Conservation (phyloP, 2,329 filamentous ascomycete genomes). For the Lithohypha guttulata region DNA sequence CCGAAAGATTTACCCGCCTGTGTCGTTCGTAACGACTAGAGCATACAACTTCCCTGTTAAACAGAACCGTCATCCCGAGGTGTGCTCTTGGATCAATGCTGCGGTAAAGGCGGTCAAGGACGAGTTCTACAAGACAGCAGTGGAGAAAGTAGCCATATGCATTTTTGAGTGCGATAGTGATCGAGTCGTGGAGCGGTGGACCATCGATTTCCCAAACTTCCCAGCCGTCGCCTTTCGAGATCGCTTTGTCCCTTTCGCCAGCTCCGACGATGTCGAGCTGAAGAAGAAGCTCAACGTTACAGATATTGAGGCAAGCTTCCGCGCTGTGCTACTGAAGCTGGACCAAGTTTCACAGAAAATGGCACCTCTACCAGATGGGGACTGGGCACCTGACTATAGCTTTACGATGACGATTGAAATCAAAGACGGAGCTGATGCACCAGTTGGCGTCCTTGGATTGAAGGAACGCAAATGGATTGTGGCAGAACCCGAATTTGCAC, state of each 20-base stretch:
- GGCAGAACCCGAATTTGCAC: slow-evolving; percentile 42
- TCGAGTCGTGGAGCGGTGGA: slow-evolving; percentile 47
- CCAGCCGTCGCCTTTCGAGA: slow-evolving; percentile 38
- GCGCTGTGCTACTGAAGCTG: slow-evolving; percentile 35
- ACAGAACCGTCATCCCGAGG: slow-evolving; percentile 73
- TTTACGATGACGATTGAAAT: slow-evolving; percentile 42
- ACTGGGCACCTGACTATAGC: slow-evolving; percentile 30
- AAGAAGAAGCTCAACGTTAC: slow-evolving; percentile 19
- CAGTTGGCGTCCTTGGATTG: slow-evolving; percentile 33
- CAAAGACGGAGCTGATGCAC: slow-evolving; percentile 35
- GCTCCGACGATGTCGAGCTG: slow-evolving; percentile 20
- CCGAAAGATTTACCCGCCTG: slow-evolving; percentile 63
- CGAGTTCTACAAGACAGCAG: slow-evolving; percentile 54
- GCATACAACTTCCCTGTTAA: slow-evolving; percentile 77
- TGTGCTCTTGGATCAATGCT: slow-evolving; percentile 77
- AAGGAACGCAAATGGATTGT: slow-evolving; percentile 52
- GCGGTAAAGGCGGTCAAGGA: slow-evolving; percentile 61
- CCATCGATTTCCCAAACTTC: slow-evolving; percentile 49
- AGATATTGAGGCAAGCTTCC: slow-evolving; percentile 40
- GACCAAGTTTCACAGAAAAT: slow-evolving; percentile 28
- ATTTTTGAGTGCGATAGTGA: slow-evolving; percentile 43
- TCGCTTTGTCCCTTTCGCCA: slow-evolving; percentile 39
- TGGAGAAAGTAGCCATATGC: slow-evolving; percentile 46
- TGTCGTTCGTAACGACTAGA: slow-evolving; percentile 66
- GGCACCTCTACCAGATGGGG: slow-evolving; percentile 17